Conservation (phyloP, 106 monocot species). For the Dendrobium chrysotoxum region DNA sequence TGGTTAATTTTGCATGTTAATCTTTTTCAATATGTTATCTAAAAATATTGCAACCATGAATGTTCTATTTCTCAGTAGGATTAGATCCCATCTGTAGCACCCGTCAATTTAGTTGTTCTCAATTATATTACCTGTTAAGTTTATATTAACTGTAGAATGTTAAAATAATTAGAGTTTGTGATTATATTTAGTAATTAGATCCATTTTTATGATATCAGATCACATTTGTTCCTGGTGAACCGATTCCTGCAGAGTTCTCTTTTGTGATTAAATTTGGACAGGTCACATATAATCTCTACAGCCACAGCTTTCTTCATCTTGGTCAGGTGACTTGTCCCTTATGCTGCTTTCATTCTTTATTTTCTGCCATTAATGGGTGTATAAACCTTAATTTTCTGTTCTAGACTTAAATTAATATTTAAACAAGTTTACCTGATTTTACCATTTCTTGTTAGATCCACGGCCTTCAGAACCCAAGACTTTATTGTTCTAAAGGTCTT, state of each 20-base stretch:
- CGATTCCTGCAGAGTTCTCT: conserved; percentile 55
- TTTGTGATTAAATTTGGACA: conserved; percentile 61
- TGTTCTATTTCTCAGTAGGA: not conserved
- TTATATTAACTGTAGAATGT: not conserved
- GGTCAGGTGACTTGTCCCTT: conserved; percentile 67
- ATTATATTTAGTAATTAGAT: not conserved
- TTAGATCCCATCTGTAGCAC: not conserved
- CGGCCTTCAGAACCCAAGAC: not conserved
- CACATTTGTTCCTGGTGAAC: conserved; percentile 66
- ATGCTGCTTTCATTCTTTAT: not conserved
- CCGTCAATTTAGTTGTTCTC: not conserved
- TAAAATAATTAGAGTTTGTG: not conserved
- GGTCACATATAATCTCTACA: conserved; percentile 63
- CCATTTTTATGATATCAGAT: conserved; percentile 30
- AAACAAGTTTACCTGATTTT: not conserved
- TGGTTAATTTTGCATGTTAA: not conserved
- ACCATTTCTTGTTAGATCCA: not conserved
- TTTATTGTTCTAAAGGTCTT: not conserved
- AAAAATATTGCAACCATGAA: not conserved
- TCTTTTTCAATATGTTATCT: not conserved
- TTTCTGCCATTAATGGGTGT: not conserved
- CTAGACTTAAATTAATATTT: not conserved
- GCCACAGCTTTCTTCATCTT: conserved; percentile 83
- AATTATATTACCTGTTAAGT: not conserved
- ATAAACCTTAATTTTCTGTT: not conserved